phyloP scores from a whole-genome alignment of 2,329 filamentous ascomycete genomes.

The Macroventuria anomochaeta region DNA sequence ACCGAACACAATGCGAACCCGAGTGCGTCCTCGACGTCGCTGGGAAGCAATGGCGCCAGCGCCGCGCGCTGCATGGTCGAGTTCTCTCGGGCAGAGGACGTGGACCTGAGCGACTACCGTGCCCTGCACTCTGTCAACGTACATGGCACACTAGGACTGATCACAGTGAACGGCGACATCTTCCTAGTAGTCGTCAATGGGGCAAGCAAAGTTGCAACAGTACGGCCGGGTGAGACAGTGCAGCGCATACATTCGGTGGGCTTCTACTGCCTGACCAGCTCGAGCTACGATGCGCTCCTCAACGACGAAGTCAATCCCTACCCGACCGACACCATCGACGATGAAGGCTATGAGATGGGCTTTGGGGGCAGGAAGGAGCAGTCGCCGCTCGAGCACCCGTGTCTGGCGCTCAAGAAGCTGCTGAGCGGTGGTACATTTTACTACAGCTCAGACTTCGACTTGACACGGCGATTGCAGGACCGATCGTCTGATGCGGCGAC shows the following conservation, averaged over 20 bases:
- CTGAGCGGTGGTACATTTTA: slow-evolving; percentile 95
- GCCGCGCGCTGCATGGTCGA: slow-evolving; percentile 81
- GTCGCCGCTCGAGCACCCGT: slow-evolving; percentile 80
- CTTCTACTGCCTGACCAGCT: slow-evolving; percentile 88
- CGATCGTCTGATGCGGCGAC: slow-evolving; percentile 78
- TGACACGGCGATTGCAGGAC: slow-evolving; percentile 92
- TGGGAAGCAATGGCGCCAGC: slow-evolving; percentile 46
- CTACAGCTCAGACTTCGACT: slow-evolving; percentile 97
- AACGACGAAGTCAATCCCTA: slow-evolving; percentile 64
- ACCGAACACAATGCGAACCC: slow-evolving; percentile 54
- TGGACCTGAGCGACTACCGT: slow-evolving; percentile 78
- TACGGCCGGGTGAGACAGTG: slow-evolving; percentile 87
- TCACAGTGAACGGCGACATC: slow-evolving; percentile 81
- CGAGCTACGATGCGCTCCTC: slow-evolving; percentile 81
- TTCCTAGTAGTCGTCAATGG: slow-evolving; percentile 90
- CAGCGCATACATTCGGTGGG: slow-evolving; percentile 86
- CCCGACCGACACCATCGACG: slow-evolving; percentile 59
- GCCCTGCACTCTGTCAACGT: slow-evolving; percentile 75
- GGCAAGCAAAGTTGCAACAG: slow-evolving; percentile 77
- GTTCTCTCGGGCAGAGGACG: slow-evolving; percentile 70
- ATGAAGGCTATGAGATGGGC: slow-evolving; percentile 61
- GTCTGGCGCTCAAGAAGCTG: slow-evolving; percentile 87
- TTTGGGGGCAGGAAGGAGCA: slow-evolving; percentile 68
- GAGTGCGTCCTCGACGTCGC: slow-evolving; percentile 65
- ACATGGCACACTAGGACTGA: slow-evolving; percentile 86